Percentiles rank a stretch among this genome's conserved stretches.
phyloP scores from a whole-genome alignment of 148 eudicot genomes.

The Dysphania ambrosioides region DNA sequence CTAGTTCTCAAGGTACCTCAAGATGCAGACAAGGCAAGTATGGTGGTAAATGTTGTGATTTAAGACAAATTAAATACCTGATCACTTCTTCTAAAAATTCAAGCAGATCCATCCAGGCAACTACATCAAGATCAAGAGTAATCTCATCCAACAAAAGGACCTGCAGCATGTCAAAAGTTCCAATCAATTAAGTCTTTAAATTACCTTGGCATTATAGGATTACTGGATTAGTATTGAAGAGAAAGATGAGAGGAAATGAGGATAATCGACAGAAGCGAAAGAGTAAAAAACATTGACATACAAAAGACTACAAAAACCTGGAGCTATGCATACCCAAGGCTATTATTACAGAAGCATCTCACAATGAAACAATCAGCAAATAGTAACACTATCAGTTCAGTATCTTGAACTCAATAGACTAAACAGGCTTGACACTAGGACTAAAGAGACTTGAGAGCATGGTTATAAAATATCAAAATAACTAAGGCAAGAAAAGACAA shows the following conservation, averaged over 20 bases:
- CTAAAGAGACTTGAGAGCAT: not conserved
- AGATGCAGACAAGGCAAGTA: too few relatives aligned
- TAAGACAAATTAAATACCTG: conserved; percentile 46
- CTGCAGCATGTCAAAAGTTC: conserved; percentile 34
- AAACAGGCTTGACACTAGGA: not conserved
- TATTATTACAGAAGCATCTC: not conserved
- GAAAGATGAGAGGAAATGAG: not conserved
- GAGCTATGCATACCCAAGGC: not conserved
- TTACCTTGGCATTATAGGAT: not conserved
- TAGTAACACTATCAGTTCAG: not conserved
- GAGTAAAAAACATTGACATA: not conserved
- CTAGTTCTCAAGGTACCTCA: not conserved
- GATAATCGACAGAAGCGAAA: not conserved
- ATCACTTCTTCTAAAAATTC: conserved; percentile 82
- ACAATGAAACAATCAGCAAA: not conserved
- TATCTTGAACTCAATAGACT: not conserved
- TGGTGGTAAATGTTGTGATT: not conserved
- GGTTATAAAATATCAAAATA: too few relatives aligned
- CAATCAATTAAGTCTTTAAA: not conserved
- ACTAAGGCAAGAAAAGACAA: not conserved
- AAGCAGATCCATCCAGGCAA: conserved; percentile 89
- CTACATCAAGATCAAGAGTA: conserved; percentile 92
- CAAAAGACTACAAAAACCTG: not conserved
- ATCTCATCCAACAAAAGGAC: conserved; percentile 93
- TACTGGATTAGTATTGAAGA: not conserved